A percentile compares a stretch with the other conserved stretches of the same genome.
Evolutionary conservation across 176 grass and related monocot genomes (phyloP).

Genomic region (Dactylis glomerata): DNA sequence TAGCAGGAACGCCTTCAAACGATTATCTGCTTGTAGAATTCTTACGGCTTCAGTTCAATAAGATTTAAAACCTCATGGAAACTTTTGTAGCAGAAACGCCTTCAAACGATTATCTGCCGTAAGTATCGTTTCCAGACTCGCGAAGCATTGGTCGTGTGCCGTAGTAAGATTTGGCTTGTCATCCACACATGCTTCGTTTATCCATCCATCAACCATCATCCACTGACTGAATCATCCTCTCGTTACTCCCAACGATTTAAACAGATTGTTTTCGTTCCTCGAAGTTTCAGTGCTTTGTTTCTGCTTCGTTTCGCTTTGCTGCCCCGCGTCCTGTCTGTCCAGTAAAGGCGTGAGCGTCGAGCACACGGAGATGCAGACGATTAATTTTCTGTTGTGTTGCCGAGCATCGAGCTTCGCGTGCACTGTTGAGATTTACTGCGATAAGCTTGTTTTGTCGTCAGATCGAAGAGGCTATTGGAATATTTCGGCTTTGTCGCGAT

Average conservation of each 20-base stretch:
- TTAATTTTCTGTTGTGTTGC: not conserved
- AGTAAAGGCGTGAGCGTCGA: not conserved
- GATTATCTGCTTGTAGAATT: too few species aligned
- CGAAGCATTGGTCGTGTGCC: too few species aligned
- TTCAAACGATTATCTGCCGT: too few species aligned
- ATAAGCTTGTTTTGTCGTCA: not conserved
- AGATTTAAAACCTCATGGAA: too few species aligned
- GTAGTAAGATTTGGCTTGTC: too few species aligned
- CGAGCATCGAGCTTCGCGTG: not conserved
- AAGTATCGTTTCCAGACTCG: too few species aligned
- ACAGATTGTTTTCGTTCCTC: constrained; percentile 18
- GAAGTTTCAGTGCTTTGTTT: not conserved
- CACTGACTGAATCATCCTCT: too few species aligned
- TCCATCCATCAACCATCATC: too few species aligned
- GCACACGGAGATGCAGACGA: not conserved
- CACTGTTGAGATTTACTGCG: not conserved
- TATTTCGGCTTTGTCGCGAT: not conserved
- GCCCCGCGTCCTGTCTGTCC: not conserved
- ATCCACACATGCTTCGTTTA: too few species aligned
- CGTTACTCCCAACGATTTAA: not conserved
- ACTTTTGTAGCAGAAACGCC: too few species aligned
- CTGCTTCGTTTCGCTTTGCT: not conserved
- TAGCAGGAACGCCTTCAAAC: too few species aligned
- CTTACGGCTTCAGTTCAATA: too few species aligned
- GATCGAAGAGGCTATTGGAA: not conserved